Evolutionary conservation across 805 yeast genomes (phyloP), one percentile per base, ranked within the genome.

Genomic region (Yueomyces sp.): DNA sequence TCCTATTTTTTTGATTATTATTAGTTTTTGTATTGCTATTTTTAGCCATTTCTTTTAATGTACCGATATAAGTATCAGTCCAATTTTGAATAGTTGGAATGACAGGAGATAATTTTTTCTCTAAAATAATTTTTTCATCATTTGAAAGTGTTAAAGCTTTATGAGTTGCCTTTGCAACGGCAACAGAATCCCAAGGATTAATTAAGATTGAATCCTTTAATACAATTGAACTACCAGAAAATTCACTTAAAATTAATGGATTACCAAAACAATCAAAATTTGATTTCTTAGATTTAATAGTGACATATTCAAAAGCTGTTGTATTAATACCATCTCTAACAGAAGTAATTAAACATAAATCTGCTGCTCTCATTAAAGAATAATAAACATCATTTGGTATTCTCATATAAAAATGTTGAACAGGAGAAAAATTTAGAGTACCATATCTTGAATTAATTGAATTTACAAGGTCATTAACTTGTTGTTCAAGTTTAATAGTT

Each of bases 301-400:
- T 78, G 39, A 88, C 92, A 60, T 77, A 92, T 62, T 92, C 98
- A 46, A 90, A 66, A 1, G 95, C 85, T 2, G 97, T 92, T 4
- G 96, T 86, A 65, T 87, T 90, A 82, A 90, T 87, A 45, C 96
- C 96, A 60, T 92, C 98, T 59, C 98, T 77, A 30, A 90, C 80
- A 2, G 94, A 80, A 0, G 96, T 86, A 49, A 87, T 84, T 44
- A 92, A 64, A 30, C 95, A 88, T 51, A 92, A 66, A 57, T 92
- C 96, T 0, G 97, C 97, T 12, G 77, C 88, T 49, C 95, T 72
- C 44, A 92, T 66, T 41, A 92, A 66, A 0, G 97, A 96, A 47
- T 83, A 69, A 62, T 92, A 92, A 62, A 90, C 97, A 45, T 82
- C 92, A 50, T 81, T 79, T 34, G 81, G 85, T 49, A 92, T 76